Conservation (phyloP, 768 basidiomycete species). For the Leccinum subtestaceum region DNA sequence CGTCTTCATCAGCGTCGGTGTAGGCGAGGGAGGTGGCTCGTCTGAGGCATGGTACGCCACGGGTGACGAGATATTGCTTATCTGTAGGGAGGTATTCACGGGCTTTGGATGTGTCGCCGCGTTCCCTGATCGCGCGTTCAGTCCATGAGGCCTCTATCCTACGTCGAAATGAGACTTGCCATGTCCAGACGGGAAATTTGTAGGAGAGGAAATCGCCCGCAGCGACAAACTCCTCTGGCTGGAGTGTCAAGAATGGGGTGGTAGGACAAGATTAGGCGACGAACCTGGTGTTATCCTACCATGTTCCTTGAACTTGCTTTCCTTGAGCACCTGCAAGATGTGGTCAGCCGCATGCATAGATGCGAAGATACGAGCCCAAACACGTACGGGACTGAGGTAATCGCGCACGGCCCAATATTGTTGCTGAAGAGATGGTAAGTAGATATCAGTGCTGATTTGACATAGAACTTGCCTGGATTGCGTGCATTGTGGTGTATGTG, state of each 20-base stretch:
- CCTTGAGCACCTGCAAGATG: slow-evolving; percentile 76
- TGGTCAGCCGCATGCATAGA: slow-evolving; percentile 27
- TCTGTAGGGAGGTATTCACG: slow-evolving; percentile 92
- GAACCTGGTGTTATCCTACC: slow-evolving; percentile 92
- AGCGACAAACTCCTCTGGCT: slow-evolving; percentile 91
- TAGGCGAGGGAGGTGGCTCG: slow-evolving; percentile 90
- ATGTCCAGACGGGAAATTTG: slow-evolving; percentile 98
- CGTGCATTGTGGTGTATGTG: slow-evolving; percentile 38
- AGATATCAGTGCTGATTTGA: background rate
- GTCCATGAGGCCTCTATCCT: background rate
- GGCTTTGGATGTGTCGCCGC: slow-evolving; percentile 79
- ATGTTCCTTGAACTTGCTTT: slow-evolving; percentile 99
- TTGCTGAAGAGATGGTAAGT: slow-evolving; percentile 48
- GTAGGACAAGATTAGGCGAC: slow-evolving; percentile 18
- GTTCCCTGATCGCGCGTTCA: slow-evolving; percentile 61
- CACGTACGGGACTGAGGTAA: slow-evolving; percentile 82
- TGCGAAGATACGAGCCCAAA: slow-evolving; percentile 17
- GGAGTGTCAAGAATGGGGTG: slow-evolving; percentile 11
- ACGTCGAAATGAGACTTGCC: slow-evolving; percentile 49
- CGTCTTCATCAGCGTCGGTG: slow-evolving; percentile 95
- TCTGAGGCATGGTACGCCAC: slow-evolving; percentile 95
- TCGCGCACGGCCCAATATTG: slow-evolving; percentile 94
- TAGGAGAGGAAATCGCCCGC: slow-evolving; percentile 96
- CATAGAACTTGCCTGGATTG: slow-evolving; percentile 40
- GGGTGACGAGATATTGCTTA: slow-evolving; percentile 95